Evolutionary conservation across 495 filamentous ascomycete genomes (phyloP).

Genomic region (Podospora sp.): DNA sequence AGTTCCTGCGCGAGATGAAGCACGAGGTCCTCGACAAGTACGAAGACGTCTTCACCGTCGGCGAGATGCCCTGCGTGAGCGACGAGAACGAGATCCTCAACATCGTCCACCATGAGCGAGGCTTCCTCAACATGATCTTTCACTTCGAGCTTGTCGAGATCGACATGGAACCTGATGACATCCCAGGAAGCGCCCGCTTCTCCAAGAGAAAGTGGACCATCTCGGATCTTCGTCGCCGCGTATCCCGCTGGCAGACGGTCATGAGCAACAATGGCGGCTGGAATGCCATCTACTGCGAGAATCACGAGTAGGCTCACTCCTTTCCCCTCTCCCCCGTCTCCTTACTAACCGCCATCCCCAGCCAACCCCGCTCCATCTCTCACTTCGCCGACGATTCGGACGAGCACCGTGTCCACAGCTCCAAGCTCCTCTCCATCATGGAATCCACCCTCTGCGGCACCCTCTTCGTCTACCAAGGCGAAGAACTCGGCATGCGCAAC

Average conservation of each 20-base stretch:
- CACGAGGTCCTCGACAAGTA: slow-evolving; percentile 3
- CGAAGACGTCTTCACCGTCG: slow-evolving; percentile 8
- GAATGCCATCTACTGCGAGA: slow-evolving; percentile 64
- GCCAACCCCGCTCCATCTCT: slow-evolving; percentile 59
- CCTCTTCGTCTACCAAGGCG: slow-evolving; percentile 68
- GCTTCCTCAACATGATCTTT: slow-evolving; percentile 58
- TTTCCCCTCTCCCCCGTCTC: neutral
- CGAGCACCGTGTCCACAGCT: slow-evolving; percentile 49
- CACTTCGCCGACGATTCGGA: slow-evolving; percentile 55
- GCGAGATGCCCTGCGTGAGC: slow-evolving; percentile 11
- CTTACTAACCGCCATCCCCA: neutral
- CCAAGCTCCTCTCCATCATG: slow-evolving; percentile 67
- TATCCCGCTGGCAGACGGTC: slow-evolving; percentile 61
- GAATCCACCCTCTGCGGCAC: slow-evolving; percentile 41
- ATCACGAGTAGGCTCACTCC: slow-evolving; percentile 52
- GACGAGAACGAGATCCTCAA: slow-evolving; percentile 6
- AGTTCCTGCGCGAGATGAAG: slow-evolving; percentile 54
- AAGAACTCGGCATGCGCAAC: slow-evolving; percentile 71
- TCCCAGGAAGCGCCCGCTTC: slow-evolving; percentile 49
- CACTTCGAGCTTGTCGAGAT: slow-evolving; percentile 55
- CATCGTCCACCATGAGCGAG: neutral
- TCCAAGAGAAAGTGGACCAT: slow-evolving; percentile 26
- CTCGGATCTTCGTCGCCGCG: slow-evolving; percentile 54
- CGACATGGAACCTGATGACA: slow-evolving; percentile 41
- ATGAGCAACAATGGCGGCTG: slow-evolving; percentile 62